Evolutionary conservation across 2,329 filamentous ascomycete genomes (phyloP), one percentile per base, ranked within the genome.

Genomic region (Rhinocladiella similis): DNA sequence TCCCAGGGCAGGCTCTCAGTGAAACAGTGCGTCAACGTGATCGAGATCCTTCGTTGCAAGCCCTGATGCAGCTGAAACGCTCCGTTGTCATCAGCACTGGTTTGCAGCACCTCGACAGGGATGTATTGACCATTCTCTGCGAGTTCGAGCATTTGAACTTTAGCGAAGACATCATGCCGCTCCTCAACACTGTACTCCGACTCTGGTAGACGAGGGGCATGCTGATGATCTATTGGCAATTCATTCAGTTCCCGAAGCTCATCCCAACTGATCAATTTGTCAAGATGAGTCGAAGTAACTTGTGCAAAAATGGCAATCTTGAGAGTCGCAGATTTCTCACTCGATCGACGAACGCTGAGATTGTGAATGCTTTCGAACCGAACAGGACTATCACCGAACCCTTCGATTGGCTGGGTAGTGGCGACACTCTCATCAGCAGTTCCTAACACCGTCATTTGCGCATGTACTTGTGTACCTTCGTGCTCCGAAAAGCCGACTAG

Each of bases 291-390:
- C 0, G 87, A 78, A 1, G 91, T 94, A 35, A 96, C 90, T 68
- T 88, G 88, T 16, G 94, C 92, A 70, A 96, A 97, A 59, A 99
- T 89, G 47, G 91, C 91, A 7, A 96, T 89, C 53, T 94, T 85
- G 52, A 99, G 75, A 20, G 85, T 88, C 1, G 91, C 86, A 46
- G 88, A 87, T 19, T 83, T 83, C 1, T 91, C 84, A 46, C 87
- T 89, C 42, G 87, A 88, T 35, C 96, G 80, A 3, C 92, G 90
- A 51, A 99, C 81, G 70, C 91, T 96, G 91, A 99, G 96, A 72
- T 91, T 96, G 77, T 99, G 94, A 48, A 97, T 92, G 72, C 94
- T 99, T 73, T 97, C 93, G 65, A 99, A 99, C 3, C 90, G 87
- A 54, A 99, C 86, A 0, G 92, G 86, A 0, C 90, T 88, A 72